Conservation (phyloP, 2,329 filamentous ascomycete species). For the Colletotrichum tamarilloi region DNA sequence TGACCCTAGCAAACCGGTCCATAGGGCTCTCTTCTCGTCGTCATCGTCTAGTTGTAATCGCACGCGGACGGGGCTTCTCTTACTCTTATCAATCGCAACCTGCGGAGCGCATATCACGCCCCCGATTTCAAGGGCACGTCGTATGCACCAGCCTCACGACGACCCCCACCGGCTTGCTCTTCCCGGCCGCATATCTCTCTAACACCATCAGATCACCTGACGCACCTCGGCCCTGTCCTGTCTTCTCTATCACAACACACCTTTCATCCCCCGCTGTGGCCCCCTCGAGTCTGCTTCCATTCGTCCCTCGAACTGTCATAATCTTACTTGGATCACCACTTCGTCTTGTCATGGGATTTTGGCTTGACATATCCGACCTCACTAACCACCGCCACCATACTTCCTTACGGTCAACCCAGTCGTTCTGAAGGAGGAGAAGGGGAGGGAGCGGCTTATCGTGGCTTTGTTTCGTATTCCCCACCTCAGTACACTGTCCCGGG, state of each 20-base stretch:
- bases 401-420: constrained; percentile 18
- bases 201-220: constrained; percentile 33
- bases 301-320: constrained; percentile 13
- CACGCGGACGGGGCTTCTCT: constrained; percentile 1
- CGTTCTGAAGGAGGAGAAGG: constrained; percentile 33
- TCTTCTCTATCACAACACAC: constrained; percentile 25
- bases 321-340: constrained; percentile 8
- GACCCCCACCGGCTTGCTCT: constrained; percentile 33
- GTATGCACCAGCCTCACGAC: constrained; percentile 34
- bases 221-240: constrained; percentile 17
- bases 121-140: constrained; percentile 15
- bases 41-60: constrained; percentile 3
- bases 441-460: constrained; percentile 26
- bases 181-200: constrained; percentile 24
- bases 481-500: constrained; percentile 10
- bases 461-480: background rate
- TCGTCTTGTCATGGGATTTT: constrained; percentile 34
- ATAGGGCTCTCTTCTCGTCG: constrained; percentile 18
- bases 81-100: constrained; percentile 24
- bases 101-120: constrained; percentile 19
- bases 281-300: constrained; percentile 18
- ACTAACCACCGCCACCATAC: constrained; percentile 28
- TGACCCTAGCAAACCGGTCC: constrained; percentile 10
- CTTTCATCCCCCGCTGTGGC: constrained; percentile 19
- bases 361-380: constrained; percentile 13